phyloP scores from a whole-genome alignment of 495 filamentous ascomycete species.

The Geopyxis carbonaria region DNA sequence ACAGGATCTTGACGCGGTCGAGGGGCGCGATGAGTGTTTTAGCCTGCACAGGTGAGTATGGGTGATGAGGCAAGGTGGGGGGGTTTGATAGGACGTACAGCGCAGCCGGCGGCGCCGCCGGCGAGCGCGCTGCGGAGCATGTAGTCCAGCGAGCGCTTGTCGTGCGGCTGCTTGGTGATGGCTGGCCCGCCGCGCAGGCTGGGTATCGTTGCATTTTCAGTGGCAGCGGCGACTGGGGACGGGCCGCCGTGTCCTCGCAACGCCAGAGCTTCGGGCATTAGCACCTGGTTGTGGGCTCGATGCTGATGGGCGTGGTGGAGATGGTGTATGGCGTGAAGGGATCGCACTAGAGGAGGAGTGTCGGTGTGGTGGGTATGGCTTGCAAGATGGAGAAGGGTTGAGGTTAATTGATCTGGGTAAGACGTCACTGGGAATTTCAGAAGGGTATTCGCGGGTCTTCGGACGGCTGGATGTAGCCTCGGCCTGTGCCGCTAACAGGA shows the following conservation, averaged over 20 bases:
- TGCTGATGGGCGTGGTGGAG: neutral
- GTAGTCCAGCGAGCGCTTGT: conserved; percentile 70
- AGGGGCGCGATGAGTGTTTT: conserved; percentile 93
- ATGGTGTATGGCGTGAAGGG: neutral
- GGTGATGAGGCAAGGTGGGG: neutral
- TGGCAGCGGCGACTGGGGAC: conserved; percentile 3
- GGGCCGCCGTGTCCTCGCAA: conserved; percentile 3
- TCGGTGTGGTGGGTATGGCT: neutral
- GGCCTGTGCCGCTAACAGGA: no score
- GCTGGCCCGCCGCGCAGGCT: neutral
- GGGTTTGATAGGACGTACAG: conserved; percentile 37
- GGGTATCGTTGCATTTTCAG: conserved; percentile 3
- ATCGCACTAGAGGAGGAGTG: neutral
- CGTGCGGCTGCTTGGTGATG: conserved; percentile 2
- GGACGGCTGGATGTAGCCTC: no score
- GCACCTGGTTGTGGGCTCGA: neutral
- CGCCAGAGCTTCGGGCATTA: conserved; percentile 4
- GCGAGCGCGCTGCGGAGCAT: conserved; percentile 63
- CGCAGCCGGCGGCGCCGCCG: conserved; percentile 75
- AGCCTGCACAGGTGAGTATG: conserved; percentile 37
- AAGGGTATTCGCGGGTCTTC: conserved; percentile 2
- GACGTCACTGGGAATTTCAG: neutral
- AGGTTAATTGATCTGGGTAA: no score
- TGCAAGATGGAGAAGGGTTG: no score
- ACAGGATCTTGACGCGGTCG: conserved; percentile 95